Percentiles rank a stretch among this genome's conserved stretches.
These are phyloP conservation scores for Tulasnella sp. DNA, from an alignment of 768 basidiomycete genomes.

Conservation along the genomic window DNA sequence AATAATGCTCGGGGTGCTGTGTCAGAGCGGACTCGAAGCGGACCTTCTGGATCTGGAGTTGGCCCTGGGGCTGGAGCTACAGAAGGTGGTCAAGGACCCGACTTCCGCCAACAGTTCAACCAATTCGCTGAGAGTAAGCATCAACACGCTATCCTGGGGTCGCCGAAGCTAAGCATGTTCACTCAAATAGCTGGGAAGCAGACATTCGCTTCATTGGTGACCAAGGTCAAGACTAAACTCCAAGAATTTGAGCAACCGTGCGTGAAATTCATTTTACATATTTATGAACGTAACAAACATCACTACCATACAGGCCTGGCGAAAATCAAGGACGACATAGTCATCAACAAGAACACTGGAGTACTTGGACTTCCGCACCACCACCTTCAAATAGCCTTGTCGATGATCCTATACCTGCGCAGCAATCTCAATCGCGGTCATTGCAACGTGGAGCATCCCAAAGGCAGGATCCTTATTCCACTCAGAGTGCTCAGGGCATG, in stretches of 20 bases:
- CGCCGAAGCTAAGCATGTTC: not conserved
- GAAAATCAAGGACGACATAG: too few relatives aligned
- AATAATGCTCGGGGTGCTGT: constrained; percentile 33
- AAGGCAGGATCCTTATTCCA: too few relatives aligned
- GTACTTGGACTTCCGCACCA: too few relatives aligned
- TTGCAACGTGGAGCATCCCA: too few relatives aligned
- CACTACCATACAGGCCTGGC: too few relatives aligned
- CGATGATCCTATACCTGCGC: not conserved
- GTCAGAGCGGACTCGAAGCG: too few relatives aligned
- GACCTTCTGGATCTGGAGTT: not conserved
- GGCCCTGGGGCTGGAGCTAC: not conserved
- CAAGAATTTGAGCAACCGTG: constrained; percentile 56
- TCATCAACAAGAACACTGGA: too few relatives aligned
- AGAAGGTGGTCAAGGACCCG: not conserved
- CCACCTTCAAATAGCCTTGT: too few relatives aligned
- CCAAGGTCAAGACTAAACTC: constrained; percentile 72
- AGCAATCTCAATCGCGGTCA: too few relatives aligned
- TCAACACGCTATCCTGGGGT: not conserved
- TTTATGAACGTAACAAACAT: too few relatives aligned
- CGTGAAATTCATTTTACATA: not conserved
- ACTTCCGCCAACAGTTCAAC: constrained; percentile 54
- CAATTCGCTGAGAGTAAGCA: constrained; percentile 66
- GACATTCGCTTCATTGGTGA: constrained; percentile 56
- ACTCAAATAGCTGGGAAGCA: constrained; percentile 51
- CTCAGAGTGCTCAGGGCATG: too few relatives aligned